Evolutionary conservation across 495 filamentous ascomycete species (phyloP).

Genomic region (Aspergillus egyptiacus): DNA sequence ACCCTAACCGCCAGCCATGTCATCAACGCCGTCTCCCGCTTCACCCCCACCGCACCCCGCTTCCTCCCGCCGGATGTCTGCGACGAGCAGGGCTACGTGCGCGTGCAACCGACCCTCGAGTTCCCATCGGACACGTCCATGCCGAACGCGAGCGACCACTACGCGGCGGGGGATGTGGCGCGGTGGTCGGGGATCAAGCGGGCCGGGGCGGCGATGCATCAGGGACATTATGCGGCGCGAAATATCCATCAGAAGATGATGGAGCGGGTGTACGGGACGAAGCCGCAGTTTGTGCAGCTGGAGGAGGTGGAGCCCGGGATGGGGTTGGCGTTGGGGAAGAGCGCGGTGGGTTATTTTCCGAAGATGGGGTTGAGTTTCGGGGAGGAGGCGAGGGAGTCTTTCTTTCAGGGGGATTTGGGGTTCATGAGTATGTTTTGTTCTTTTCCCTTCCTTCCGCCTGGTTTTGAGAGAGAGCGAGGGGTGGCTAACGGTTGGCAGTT

Average conservation of each 20-base stretch:
- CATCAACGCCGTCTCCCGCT: constrained; percentile 49
- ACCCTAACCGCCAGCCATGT: constrained; percentile 49
- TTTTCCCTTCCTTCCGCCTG: background rate
- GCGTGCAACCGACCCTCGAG: constrained; percentile 30
- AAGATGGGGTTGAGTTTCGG: constrained; percentile 46
- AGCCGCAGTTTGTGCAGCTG: constrained; percentile 41
- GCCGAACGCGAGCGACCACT: constrained; percentile 51
- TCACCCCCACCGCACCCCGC: constrained; percentile 1
- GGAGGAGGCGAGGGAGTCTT: constrained; percentile 50
- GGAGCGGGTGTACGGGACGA: constrained; percentile 23
- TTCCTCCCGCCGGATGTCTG: background rate
- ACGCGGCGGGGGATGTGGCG: constrained; percentile 44
- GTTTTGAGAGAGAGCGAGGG: background rate
- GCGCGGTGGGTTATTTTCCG: constrained; percentile 54
- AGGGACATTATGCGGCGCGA: constrained; percentile 52
- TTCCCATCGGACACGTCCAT: constrained; percentile 31
- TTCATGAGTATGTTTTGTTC: constrained; percentile 40
- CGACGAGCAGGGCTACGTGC: constrained; percentile 51
- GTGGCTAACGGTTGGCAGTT: constrained; percentile 34
- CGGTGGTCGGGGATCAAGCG: constrained; percentile 65
- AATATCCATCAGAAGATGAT: constrained; percentile 59
- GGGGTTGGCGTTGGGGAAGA: constrained; percentile 59
- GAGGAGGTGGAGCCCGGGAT: constrained; percentile 55
- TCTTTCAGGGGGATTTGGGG: constrained; percentile 64
- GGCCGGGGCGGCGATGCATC: constrained; percentile 62